These are phyloP conservation scores for Porpolomopsis calyptriformis DNA, from an alignment of 768 basidiomycete species.

Conservation along the genomic window DNA sequence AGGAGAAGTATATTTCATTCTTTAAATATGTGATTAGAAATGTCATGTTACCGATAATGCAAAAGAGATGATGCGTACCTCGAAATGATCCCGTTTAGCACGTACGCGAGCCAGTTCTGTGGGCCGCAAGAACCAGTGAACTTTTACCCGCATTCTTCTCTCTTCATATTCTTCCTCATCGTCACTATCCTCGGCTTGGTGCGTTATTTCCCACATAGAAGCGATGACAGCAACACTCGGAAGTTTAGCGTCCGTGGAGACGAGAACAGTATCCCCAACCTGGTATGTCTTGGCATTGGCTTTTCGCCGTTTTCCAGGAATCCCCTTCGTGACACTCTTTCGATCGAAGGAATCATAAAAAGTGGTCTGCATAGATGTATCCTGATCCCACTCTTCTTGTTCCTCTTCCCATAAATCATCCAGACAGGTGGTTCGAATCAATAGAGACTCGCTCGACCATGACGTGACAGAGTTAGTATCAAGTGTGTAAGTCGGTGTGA, in stretches of 20 bases:
- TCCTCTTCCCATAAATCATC: slow-evolving; percentile 9
- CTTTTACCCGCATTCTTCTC: slow-evolving; percentile 30
- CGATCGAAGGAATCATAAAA: slow-evolving; percentile 3
- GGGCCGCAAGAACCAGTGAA: slow-evolving; percentile 73
- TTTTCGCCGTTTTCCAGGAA: slow-evolving; percentile 17
- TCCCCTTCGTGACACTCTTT: not conserved
- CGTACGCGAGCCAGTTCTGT: slow-evolving; percentile 50
- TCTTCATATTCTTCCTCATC: slow-evolving; percentile 16
- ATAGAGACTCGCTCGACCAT: slow-evolving; percentile 5
- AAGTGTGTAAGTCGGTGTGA: not conserved
- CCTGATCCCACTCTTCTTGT: slow-evolving; percentile 1
- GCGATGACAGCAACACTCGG: slow-evolving; percentile 63
- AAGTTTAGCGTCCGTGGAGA: slow-evolving; percentile 38
- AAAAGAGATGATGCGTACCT: slow-evolving; percentile 31
- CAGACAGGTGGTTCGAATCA: slow-evolving; percentile 1
- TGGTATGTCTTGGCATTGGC: slow-evolving; percentile 25
- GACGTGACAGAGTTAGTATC: not conserved
- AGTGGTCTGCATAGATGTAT: slow-evolving; percentile 1
- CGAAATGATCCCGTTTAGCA: slow-evolving; percentile 46
- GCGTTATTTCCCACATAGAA: slow-evolving; percentile 51
- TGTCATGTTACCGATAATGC: not conserved
- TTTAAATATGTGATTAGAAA: slow-evolving; percentile 19
- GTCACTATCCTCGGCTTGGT: slow-evolving; percentile 9
- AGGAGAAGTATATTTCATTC: slow-evolving; percentile 71
- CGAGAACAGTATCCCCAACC: slow-evolving; percentile 59